These are phyloP conservation scores for Taiwanofungus camphoratus DNA, from an alignment of 1,284 basidiomycete genomes.

Conservation along the genomic window DNA sequence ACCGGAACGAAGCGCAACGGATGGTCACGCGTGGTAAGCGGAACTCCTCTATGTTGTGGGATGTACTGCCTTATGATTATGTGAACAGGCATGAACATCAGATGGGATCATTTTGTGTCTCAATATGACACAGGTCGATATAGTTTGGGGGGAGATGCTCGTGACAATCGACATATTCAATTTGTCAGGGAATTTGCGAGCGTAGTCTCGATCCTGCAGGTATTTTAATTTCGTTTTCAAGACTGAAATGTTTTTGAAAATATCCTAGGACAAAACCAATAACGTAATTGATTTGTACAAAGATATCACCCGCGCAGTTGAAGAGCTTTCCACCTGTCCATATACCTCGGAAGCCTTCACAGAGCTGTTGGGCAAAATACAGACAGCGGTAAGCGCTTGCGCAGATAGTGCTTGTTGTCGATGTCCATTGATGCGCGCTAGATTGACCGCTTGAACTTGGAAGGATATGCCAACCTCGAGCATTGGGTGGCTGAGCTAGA, in stretches of 20 bases:
- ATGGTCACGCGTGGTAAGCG: conserved; percentile 82
- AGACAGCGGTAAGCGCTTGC: conserved; percentile 64
- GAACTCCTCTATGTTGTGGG: neutral
- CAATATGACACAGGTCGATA: conserved; percentile 82
- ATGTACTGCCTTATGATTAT: conserved; percentile 1
- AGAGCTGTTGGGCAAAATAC: conserved; percentile 74
- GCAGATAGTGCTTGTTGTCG: neutral
- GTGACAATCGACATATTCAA: conserved; percentile 86
- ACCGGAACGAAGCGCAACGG: conserved; percentile 84
- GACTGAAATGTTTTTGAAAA: neutral
- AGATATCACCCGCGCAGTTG: conserved; percentile 79
- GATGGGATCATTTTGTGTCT: conserved; percentile 96
- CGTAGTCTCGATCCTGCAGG: conserved; percentile 83
- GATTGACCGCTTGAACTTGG: conserved; percentile 93
- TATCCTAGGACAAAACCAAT: conserved; percentile 84
- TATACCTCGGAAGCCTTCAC: conserved; percentile 83
- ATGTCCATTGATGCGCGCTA: conserved; percentile 30
- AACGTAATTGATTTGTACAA: conserved; percentile 88
- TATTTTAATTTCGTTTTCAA: conserved; percentile 24
- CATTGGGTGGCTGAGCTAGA: conserved; percentile 92
- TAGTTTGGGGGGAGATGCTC: conserved; percentile 63
- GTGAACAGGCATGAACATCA: conserved; percentile 77
- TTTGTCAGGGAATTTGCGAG: conserved; percentile 96
- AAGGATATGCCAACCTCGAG: conserved; percentile 97
- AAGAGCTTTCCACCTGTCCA: conserved; percentile 83